Evolutionary conservation across 2,329 filamentous ascomycete genomes (phyloP).

Genomic region (Xylariaceae sp.): DNA sequence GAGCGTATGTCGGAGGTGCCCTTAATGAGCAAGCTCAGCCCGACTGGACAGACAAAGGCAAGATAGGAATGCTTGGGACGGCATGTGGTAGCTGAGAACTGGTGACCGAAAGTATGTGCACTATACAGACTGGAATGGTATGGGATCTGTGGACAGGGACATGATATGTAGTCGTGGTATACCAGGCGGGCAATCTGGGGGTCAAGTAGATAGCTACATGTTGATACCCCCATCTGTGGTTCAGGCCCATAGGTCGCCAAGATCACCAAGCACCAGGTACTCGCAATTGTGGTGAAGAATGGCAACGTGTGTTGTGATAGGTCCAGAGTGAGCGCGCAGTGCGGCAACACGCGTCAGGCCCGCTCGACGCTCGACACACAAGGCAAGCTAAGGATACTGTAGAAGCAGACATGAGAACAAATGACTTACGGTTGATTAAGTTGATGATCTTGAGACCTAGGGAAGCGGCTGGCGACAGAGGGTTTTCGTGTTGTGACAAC

Average conservation of each 20-base stretch:
- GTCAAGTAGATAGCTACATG: conserved; percentile 8
- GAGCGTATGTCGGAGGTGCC: not conserved
- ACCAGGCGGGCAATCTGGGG: not conserved
- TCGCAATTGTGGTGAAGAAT: conserved; percentile 6
- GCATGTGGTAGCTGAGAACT: not conserved
- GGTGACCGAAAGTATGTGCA: conserved; percentile 2
- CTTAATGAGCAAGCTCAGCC: not conserved
- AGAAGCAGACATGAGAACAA: not conserved
- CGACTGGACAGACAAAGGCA: not conserved
- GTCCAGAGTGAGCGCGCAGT: not conserved
- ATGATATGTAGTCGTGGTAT: not conserved
- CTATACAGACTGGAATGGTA: not conserved
- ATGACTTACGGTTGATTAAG: too few relatives aligned
- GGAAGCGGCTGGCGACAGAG: too few relatives aligned
- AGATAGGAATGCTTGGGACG: conserved; percentile 1
- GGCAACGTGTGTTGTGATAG: conserved; percentile 7
- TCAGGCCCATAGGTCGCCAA: not conserved
- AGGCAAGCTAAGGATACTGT: not conserved
- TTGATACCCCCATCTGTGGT: conserved; percentile 6
- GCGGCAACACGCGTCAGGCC: conserved; percentile 16
- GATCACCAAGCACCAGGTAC: too few relatives aligned
- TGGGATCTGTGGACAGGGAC: conserved; percentile 1
- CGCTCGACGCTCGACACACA: conserved; percentile 2
- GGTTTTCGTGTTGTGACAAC: too few relatives aligned
- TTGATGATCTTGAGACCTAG: too few relatives aligned